Percentiles rank a stretch among this genome's conserved stretches.
Conservation (phyloP, 108 stramenopile genomes). For the Nitzschia sp. region DNA sequence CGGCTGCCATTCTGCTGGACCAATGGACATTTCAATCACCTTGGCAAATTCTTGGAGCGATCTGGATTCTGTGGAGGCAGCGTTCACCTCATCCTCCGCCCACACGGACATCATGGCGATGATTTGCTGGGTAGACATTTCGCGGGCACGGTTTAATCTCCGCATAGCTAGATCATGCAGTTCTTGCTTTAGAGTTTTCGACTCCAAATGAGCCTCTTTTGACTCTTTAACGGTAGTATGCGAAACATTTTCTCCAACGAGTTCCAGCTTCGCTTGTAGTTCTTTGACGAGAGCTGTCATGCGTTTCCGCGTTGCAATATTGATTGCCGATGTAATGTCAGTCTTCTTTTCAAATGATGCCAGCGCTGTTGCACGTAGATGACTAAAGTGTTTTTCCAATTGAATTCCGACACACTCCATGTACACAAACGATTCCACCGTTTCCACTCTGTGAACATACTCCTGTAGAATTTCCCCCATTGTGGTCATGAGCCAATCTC, state of each 20-base stretch:
- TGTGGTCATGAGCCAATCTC: constrained; percentile 40
- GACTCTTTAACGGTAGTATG: constrained; percentile 82
- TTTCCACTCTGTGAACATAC: constrained; percentile 71
- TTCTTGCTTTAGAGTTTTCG: constrained; percentile 74
- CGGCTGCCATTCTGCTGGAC: constrained; percentile 4
- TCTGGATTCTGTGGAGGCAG: constrained; percentile 10
- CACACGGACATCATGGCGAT: constrained; percentile 75
- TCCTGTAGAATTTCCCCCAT: constrained; percentile 57
- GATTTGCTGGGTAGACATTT: constrained; percentile 67
- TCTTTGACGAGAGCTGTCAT: constrained; percentile 68
- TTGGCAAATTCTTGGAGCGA: constrained; percentile 18
- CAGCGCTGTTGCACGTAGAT: constrained; percentile 61
- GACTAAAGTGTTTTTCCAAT: constrained; percentile 75
- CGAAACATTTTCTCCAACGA: constrained; percentile 60
- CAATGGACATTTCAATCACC: constrained; percentile 18
- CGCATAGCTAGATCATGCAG: constrained; percentile 68
- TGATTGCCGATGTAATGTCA: constrained; percentile 83
- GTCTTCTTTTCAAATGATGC: constrained; percentile 83
- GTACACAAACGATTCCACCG: constrained; percentile 79
- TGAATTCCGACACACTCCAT: constrained; percentile 87
- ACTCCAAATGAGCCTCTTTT: constrained; percentile 78
- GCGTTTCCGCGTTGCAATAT: constrained; percentile 77
- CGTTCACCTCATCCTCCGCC: constrained; percentile 57
- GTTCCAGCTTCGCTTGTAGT: constrained; percentile 68
- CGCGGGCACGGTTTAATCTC: constrained; percentile 62